Evolutionary conservation across 148 eudicot genomes (phyloP).

Genomic region (Fagopyrum homotropicum): DNA sequence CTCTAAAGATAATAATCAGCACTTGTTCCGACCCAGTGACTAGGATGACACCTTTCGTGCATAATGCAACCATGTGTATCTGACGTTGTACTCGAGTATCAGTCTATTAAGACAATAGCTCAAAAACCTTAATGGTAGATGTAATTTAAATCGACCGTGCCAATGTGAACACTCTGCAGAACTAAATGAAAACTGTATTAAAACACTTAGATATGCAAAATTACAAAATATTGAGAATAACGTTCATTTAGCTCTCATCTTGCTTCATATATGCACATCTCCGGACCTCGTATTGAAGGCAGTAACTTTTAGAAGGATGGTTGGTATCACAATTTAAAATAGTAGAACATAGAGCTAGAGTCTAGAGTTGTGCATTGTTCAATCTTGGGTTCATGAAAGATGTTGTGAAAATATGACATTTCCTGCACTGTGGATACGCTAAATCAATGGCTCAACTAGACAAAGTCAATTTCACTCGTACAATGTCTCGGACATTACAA

Average conservation of each 20-base stretch:
- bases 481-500: too few relatives aligned
- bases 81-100: too few relatives aligned
- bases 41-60: too few relatives aligned
- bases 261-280: background rate
- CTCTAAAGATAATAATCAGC: too few relatives aligned
- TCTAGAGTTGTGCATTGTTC: background rate
- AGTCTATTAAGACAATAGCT: too few relatives aligned
- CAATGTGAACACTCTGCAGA: background rate
- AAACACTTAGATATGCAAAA: background rate
- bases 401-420: too few relatives aligned
- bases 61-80: too few relatives aligned
- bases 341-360: background rate
- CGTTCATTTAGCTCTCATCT: background rate
- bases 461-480: too few relatives aligned
- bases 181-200: background rate
- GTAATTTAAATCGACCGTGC: background rate
- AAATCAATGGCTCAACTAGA: too few relatives aligned
- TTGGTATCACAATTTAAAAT: background rate
- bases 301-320: background rate
- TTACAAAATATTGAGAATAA: background rate
- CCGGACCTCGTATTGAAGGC: background rate
- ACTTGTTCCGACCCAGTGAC: too few relatives aligned
- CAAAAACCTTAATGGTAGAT: background rate
- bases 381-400: background rate
- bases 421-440: too few relatives aligned